phyloP scores from a whole-genome alignment of 2,329 filamentous ascomycete species.

The Coniochaeta sp. region DNA sequence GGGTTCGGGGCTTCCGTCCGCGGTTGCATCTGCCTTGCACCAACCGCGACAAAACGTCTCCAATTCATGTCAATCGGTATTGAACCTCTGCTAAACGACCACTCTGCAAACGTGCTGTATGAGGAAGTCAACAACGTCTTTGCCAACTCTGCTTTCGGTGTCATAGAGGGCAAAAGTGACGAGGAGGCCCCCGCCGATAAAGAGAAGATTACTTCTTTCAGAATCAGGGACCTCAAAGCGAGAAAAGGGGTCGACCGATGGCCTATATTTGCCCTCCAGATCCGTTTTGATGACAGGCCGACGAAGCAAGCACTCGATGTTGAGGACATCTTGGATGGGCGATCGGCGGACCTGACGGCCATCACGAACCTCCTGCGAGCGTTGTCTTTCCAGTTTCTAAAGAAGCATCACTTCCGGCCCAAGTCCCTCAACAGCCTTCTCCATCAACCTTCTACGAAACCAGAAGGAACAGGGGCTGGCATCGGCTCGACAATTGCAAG shows the following conservation, averaged over 20 bases:
- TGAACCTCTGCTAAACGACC: conserved; percentile 50
- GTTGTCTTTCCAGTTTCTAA: conserved; percentile 68
- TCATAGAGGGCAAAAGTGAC: conserved; percentile 33
- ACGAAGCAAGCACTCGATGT: conserved; percentile 14
- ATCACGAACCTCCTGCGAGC: conserved; percentile 60
- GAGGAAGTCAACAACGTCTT: conserved; percentile 76
- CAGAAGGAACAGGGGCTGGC: no score
- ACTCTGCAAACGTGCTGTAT: conserved; percentile 60
- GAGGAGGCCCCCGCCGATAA: conserved; percentile 31
- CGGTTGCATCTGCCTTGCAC: conserved; percentile 65
- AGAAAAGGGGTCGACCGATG: conserved; percentile 70
- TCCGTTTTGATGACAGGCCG: conserved; percentile 32
- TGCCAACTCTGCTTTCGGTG: conserved; percentile 68
- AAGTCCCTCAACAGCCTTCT: conserved; percentile 16
- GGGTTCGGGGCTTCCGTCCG: conserved; percentile 54
- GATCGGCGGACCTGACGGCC: conserved; percentile 40
- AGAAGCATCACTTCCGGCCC: conserved; percentile 62
- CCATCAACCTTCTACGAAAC: background rate
- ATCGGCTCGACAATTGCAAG: background rate
- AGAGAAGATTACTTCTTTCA: conserved; percentile 36
- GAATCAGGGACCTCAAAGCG: conserved; percentile 36
- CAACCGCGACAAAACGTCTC: conserved; percentile 61
- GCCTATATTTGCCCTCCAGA: conserved; percentile 82
- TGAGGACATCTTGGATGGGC: conserved; percentile 37
- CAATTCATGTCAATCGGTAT: conserved; percentile 82